Evolutionary conservation across 306 rosid genomes (phyloP).

Genomic region (Styphnolobium japonicum): DNA sequence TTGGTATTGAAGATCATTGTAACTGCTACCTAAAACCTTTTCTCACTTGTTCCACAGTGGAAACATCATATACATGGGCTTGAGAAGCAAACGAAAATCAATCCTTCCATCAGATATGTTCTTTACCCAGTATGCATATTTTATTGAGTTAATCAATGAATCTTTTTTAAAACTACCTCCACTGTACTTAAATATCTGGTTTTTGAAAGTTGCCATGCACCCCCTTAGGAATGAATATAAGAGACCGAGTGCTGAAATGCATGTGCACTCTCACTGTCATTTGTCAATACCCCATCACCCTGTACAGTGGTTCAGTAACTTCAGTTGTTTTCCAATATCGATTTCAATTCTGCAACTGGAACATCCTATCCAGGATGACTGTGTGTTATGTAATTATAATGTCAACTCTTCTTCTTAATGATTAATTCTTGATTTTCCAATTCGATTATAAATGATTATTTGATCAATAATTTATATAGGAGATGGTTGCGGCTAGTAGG

Average conservation of each 20-base stretch:
- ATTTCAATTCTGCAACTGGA: background rate
- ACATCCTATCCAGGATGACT: background rate
- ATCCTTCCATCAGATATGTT: conserved; percentile 55
- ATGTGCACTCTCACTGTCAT: background rate
- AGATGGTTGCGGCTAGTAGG: conserved; percentile 27
- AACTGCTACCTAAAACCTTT: background rate
- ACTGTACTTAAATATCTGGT: too few relatives aligned
- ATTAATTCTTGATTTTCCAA: background rate
- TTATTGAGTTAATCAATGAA: background rate
- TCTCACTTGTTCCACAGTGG: conserved; percentile 44
- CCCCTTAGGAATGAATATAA: background rate
- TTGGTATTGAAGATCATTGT: conserved; percentile 5
- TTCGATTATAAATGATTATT: background rate
- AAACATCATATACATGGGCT: conserved; percentile 62
- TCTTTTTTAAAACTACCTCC: too few relatives aligned
- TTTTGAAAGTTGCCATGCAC: too few relatives aligned
- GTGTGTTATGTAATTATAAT: background rate
- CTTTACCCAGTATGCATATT: conserved; percentile 48
- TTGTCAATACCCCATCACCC: background rate
- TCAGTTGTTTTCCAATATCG: background rate
- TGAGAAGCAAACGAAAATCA: conserved; percentile 58
- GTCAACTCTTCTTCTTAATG: background rate
- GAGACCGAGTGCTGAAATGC: background rate
- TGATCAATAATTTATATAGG: background rate
- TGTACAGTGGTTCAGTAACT: background rate